Conservation (phyloP, 108 stramenopile genomes). For the Cyclotella sp. region DNA sequence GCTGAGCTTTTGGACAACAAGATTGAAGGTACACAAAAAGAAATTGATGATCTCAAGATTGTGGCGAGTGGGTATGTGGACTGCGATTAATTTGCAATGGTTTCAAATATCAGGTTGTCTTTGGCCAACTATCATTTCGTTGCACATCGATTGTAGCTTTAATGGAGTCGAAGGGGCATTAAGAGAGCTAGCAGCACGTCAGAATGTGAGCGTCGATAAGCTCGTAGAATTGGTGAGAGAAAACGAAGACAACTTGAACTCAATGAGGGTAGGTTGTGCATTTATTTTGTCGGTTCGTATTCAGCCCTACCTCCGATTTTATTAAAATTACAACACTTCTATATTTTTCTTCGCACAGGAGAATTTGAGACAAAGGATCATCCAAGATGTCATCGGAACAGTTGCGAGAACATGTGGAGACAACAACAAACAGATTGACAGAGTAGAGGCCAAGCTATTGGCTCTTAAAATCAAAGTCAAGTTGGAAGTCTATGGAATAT, state of each 20-base stretch:
- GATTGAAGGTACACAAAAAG: slow-evolving; percentile 7
- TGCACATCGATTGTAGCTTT: slow-evolving; percentile 13
- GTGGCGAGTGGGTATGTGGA: not conserved
- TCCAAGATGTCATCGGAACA: slow-evolving; percentile 42
- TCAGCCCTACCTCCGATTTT: too few species aligned
- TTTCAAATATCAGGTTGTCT: not conserved
- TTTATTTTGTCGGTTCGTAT: not conserved
- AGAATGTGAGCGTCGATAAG: slow-evolving; percentile 24
- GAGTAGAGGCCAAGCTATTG: slow-evolving; percentile 41
- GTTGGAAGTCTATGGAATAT: slow-evolving; percentile 48
- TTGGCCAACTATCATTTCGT: not conserved
- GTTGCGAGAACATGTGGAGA: not conserved
- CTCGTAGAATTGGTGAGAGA: slow-evolving; percentile 25
- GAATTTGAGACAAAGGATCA: slow-evolving; percentile 42
- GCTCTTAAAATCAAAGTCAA: slow-evolving; percentile 53
- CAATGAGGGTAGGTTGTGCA: slow-evolving; percentile 31
- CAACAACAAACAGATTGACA: slow-evolving; percentile 22
- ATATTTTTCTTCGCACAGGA: slow-evolving; percentile 12
- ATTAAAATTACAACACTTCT: slow-evolving; percentile 2
- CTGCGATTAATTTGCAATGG: not conserved
- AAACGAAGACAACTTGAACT: slow-evolving; percentile 43
- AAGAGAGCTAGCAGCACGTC: slow-evolving; percentile 11
- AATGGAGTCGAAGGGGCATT: slow-evolving; percentile 27
- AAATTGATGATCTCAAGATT: slow-evolving; percentile 15
- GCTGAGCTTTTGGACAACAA: not conserved